Base-by-base conservation (phyloP, 768 basidiomycete genomes). In the Russula emetica region DNA sequence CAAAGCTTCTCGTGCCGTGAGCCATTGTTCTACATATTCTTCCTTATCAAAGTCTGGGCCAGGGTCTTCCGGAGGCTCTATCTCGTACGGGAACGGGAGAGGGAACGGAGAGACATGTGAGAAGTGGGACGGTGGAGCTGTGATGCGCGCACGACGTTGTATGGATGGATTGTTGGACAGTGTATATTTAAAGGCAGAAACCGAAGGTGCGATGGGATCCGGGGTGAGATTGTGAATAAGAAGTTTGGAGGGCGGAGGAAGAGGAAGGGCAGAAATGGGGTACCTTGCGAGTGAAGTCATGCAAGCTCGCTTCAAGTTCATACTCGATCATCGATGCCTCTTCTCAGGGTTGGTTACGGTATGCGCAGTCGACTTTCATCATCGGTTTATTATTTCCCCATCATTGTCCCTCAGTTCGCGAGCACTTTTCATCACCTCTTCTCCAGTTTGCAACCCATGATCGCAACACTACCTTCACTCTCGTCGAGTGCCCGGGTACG, bases 381-480 rank as follows among this genome's bases (percentile, higher is more conserved):
- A 24, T 13, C 28, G 5, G 24, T 30, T 26, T 22, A 34, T 16
- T 14, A 8, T 32, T 32, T 11, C 10, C 6, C 6, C 49, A 50
- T 18, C 49, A 5, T 14, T 10, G n/a, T n/a, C n/a, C 13, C 44
- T 22, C 49, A 89, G 89, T 93, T 55, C 80, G 88, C 36, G 91
- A 93, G 71, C 94, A 97, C 74, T 98, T 98, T 76, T 91, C 90
- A 18, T 90, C 91, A 1, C 96, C 96, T 0, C 79, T 99, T 18
- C 83, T 98, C 2, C 94, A 96, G 72, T 92, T 87, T 70, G 85
- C 86, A 2, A 84, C 83, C 26, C 77, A 74, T 10, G 91, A 96
- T 69, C 76, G 80, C 24, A 84, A 82, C 6, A 76, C 82, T 72
- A 88, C 90, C 0, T 93, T 98, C 72, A 84, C 82, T 5, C 80